Conservation (phyloP, 2,329 filamentous ascomycete species). For the Nigrospora osmanthi region DNA sequence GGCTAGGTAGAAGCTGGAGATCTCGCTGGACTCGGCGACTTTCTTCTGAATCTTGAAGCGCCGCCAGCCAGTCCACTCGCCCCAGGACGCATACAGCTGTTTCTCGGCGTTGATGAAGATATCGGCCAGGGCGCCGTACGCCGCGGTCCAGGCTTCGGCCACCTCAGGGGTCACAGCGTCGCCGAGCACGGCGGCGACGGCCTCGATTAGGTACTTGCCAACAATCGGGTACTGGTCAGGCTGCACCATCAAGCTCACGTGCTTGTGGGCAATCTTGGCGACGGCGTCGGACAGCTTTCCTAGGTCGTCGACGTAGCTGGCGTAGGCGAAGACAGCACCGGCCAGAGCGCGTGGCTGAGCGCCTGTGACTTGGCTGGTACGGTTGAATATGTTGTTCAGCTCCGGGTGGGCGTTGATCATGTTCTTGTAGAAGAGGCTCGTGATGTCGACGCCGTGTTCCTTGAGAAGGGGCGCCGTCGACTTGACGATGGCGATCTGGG, state of each 20-base stretch:
- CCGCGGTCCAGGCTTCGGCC: constrained; percentile 62
- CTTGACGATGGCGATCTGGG: constrained; percentile 66
- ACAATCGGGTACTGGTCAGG: constrained; percentile 66
- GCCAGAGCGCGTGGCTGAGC: constrained; percentile 65
- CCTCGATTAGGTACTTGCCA: constrained; percentile 57
- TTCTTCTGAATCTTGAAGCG: constrained; percentile 51
- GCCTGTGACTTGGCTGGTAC: constrained; percentile 58
- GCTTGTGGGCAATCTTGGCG: constrained; percentile 70
- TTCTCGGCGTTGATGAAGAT: constrained; percentile 62
- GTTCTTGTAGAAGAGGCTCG: constrained; percentile 63
- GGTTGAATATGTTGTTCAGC: constrained; percentile 64
- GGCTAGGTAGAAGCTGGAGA: constrained; percentile 64
- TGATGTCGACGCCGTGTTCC: constrained; percentile 61
- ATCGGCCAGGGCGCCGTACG: constrained; percentile 63
- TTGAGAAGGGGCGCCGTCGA: constrained; percentile 67
- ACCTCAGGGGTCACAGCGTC: constrained; percentile 59
- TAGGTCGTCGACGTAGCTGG: constrained; percentile 63
- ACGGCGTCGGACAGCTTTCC: constrained; percentile 45
- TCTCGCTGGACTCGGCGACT: constrained; percentile 48
- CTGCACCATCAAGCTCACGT: constrained; percentile 61
- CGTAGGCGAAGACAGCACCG: constrained; percentile 63
- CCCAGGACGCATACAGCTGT: constrained; percentile 45
- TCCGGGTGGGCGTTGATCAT: constrained; percentile 57
- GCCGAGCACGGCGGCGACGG: constrained; percentile 61
- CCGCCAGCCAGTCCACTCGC: constrained; percentile 40